Base-by-base conservation (phyloP, 768 basidiomycete genomes). In the Collybia nuda region DNA sequence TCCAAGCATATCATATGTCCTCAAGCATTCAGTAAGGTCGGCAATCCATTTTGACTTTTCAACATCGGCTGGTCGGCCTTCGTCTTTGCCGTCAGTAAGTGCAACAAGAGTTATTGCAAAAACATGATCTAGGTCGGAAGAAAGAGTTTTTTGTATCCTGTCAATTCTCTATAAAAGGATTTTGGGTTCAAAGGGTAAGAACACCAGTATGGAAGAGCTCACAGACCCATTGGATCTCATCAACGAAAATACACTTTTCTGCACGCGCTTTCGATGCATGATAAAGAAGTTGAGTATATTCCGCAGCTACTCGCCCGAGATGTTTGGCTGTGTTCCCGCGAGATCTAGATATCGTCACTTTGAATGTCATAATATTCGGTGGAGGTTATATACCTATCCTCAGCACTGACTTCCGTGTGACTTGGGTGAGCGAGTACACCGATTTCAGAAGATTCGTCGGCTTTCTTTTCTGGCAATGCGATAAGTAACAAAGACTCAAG, bases 221-320 rank as follows among this genome's bases (percentile, higher is more conserved):
- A 77, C 74, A 66, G 64, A 98, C 96, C 81, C 88, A 90, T 76
- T 92, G 85, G 5, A 95, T 78, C 56, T 90, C 87, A 48, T 86
- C 79, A 2, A 96, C 84, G 56, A 92, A 94, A 1, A 75, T 80
- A 55, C 93, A 93, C 1, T 81, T 79, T 59, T 94, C 89, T 8
- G 71, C 69, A 5, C 80, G 75, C 9, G 95, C 93, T 66, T 97
- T 96, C 17, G 83, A 80, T 21, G 82, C 80, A 56, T 97, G 90
- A 65, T 99, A 99, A 21, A 93, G 75, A 17, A 98, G 77, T 62
- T 98, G 95, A 8, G 82, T 90, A 63, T 96, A 98, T 67, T 98
- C 97, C 7, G 84, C 77, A 12, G 94, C 92, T 23, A 95, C 89
- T 44, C 95, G 82, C 9, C 80, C 77, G 12, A 96, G 75, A 63